A percentile compares a stretch with the other conserved stretches of the same genome.
Evolutionary conservation across 2,329 filamentous ascomycete genomes (phyloP).

Genomic region (Fulvia fulva): DNA sequence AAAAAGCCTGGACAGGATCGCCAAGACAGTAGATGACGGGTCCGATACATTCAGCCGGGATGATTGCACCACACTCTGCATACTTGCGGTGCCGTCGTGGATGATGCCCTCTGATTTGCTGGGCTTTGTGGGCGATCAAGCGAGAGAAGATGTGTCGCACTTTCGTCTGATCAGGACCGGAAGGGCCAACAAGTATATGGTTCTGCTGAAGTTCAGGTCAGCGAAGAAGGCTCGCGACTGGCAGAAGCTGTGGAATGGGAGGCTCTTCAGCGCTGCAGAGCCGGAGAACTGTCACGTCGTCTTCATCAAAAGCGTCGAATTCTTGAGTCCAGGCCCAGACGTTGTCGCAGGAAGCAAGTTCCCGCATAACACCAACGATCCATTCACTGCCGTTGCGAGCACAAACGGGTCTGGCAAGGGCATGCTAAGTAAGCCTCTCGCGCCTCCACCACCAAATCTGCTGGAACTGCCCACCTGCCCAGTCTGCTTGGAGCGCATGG

Average conservation of each 20-base stretch:
- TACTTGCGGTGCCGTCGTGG: constrained; percentile 91
- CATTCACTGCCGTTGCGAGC: constrained; percentile 52
- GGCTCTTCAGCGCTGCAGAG: constrained; percentile 71
- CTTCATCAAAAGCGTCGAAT: constrained; percentile 87
- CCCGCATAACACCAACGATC: constrained; percentile 58
- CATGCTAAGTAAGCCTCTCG: constrained; percentile 54
- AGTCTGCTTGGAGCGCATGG: constrained; percentile 96
- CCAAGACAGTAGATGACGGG: constrained; percentile 11
- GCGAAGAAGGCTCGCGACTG: constrained; percentile 70
- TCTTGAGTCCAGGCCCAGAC: constrained; percentile 59
- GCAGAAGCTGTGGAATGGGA: constrained; percentile 85
- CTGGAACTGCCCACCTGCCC: constrained; percentile 93
- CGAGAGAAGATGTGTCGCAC: constrained; percentile 81
- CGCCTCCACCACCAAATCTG: constrained; percentile 74
- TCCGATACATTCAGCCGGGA: constrained; percentile 44
- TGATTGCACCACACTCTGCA: constrained; percentile 83
- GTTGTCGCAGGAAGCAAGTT: constrained; percentile 53
- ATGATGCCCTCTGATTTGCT: constrained; percentile 87
- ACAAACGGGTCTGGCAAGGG: constrained; percentile 14
- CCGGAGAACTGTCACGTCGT: constrained; percentile 93
- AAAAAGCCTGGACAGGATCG: constrained; percentile 26
- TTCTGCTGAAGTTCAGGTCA: constrained; percentile 87
- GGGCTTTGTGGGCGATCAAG: constrained; percentile 85
- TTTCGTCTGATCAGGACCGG: constrained; percentile 92
- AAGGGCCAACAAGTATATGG: constrained; percentile 86